Conservation (phyloP, 2,329 filamentous ascomycete genomes). For the Aspergillus terreus region DNA sequence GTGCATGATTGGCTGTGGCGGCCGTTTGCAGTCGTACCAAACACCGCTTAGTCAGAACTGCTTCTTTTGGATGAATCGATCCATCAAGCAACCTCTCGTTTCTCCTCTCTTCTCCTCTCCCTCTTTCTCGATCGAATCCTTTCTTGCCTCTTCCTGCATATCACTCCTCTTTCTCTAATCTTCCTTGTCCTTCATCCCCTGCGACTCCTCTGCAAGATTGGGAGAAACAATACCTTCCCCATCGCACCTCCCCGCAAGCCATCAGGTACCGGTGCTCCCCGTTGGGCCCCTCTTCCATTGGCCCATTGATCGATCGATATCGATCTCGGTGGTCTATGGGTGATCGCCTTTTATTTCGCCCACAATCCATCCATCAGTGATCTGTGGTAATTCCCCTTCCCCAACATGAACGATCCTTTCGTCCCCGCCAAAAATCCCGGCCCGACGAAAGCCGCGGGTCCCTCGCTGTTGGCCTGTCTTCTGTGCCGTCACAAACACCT, state of each 20-base stretch:
- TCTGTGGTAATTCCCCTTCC: neutral
- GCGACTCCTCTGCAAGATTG: neutral
- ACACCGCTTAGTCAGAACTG: neutral
- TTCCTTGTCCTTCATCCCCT: neutral
- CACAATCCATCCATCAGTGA: neutral
- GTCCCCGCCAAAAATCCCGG: slow-evolving; percentile 11
- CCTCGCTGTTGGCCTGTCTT: slow-evolving; percentile 45
- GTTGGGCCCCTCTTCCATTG: neutral
- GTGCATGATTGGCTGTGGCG: neutral
- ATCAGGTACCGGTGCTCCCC: neutral
- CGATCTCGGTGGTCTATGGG: neutral
- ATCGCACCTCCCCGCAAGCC: neutral
- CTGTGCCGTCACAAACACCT: slow-evolving; percentile 60
- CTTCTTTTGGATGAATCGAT: neutral
- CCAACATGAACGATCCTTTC: slow-evolving; percentile 27
- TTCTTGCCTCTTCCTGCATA: neutral
- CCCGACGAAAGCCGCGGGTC: slow-evolving; percentile 25
- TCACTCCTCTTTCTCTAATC: neutral
- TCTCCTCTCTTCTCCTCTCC: neutral
- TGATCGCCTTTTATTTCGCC: neutral
- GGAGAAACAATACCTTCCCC: too few relatives aligned
- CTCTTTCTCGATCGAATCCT: neutral
- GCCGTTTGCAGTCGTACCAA: neutral
- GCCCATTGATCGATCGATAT: neutral
- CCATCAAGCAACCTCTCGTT: neutral